A percentile compares a stretch with the other conserved stretches of the same genome.
Evolutionary conservation across 768 basidiomycete genomes (phyloP).

Genomic region (Calocybe indica): DNA sequence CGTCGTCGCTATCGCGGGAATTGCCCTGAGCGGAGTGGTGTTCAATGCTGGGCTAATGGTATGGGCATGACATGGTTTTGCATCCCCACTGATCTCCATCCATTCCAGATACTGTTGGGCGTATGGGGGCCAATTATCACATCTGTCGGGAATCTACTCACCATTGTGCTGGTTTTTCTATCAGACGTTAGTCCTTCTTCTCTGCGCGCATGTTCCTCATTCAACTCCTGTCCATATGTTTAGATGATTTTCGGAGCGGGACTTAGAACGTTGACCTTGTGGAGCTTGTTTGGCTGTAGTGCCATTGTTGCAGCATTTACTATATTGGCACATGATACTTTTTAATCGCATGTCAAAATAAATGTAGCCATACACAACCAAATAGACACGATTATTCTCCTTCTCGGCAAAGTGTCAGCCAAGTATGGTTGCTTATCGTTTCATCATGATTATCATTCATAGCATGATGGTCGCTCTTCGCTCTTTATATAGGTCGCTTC

Average conservation of each 20-base stretch:
- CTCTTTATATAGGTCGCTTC: too few species aligned
- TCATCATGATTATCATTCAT: too few species aligned
- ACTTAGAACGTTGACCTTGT: slow-evolving; percentile 53
- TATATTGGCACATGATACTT: slow-evolving; percentile 71
- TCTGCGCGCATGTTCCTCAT: not conserved
- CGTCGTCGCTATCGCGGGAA: slow-evolving; percentile 52
- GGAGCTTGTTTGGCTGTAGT: slow-evolving; percentile 72
- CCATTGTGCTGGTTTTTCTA: slow-evolving; percentile 82
- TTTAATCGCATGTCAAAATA: slow-evolving; percentile 25
- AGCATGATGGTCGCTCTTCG: too few species aligned
- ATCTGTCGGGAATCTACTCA: slow-evolving; percentile 90
- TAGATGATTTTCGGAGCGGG: slow-evolving; percentile 57
- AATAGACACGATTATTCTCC: not conserved
- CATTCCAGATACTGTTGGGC: slow-evolving; percentile 63
- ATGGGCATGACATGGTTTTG: slow-evolving; percentile 11
- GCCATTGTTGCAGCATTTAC: slow-evolving; percentile 82
- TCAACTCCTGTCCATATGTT: not conserved
- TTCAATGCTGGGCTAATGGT: slow-evolving; percentile 91
- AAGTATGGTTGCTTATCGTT: not conserved
- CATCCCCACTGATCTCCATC: slow-evolving; percentile 1
- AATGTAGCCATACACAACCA: not conserved
- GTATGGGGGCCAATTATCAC: slow-evolving; percentile 85
- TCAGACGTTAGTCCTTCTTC: slow-evolving; percentile 51
- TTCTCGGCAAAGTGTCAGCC: not conserved
- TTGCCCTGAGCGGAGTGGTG: slow-evolving; percentile 63